These are phyloP conservation scores for Suhomyces sp. DNA, from an alignment of 805 yeast genomes.

Conservation along the genomic window DNA sequence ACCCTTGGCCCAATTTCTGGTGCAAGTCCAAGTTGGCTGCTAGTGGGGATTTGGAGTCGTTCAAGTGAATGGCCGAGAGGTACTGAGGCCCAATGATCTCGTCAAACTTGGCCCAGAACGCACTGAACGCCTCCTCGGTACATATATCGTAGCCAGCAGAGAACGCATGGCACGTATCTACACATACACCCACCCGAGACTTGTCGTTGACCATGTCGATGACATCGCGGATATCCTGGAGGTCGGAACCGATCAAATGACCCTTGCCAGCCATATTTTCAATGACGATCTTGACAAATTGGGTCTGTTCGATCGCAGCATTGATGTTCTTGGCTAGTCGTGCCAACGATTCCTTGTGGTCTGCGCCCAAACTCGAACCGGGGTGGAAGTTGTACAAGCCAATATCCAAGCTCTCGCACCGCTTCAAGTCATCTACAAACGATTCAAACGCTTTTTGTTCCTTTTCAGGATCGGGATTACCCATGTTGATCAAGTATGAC, in stretches of 20 bases:
- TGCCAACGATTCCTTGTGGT: constrained; percentile 59
- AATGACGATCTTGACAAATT: constrained; percentile 79
- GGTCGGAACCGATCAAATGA: constrained; percentile 75
- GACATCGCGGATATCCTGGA: constrained; percentile 73
- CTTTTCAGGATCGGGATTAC: constrained; percentile 83
- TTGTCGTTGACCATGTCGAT: constrained; percentile 79
- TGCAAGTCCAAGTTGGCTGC: constrained; percentile 90
- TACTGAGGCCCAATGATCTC: constrained; percentile 68
- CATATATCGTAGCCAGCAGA: constrained; percentile 94
- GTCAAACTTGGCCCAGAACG: constrained; percentile 79
- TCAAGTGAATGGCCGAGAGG: constrained; percentile 78
- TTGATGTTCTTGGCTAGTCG: constrained; percentile 79
- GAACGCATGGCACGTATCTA: constrained; percentile 94
- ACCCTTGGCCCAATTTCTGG: constrained; percentile 86
- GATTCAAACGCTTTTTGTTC: constrained; percentile 71
- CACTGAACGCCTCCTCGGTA: constrained; percentile 51
- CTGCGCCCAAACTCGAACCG: constrained; percentile 77
- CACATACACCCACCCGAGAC: constrained; percentile 86
- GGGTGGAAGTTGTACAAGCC: constrained; percentile 92
- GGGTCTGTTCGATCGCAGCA: constrained; percentile 68
- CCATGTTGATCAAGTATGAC: constrained; percentile 87
- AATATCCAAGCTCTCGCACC: constrained; percentile 83
- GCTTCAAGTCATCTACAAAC: constrained; percentile 76
- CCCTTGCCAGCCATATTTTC: constrained; percentile 99
- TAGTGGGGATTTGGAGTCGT: constrained; percentile 92